phyloP scores from a whole-genome alignment of 768 basidiomycete genomes.

The Mycena albidolilacea region DNA sequence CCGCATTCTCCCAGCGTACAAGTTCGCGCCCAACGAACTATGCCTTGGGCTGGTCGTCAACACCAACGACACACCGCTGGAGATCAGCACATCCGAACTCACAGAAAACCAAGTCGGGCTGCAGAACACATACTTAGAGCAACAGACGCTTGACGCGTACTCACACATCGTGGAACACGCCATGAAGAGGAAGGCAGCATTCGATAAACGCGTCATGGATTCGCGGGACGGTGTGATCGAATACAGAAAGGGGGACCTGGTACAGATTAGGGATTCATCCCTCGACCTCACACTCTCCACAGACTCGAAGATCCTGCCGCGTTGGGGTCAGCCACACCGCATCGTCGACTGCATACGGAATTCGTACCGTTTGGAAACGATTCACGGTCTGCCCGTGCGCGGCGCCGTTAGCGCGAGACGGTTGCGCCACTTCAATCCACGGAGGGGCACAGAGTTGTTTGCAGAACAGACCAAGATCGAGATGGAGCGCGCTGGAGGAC shows the following conservation, averaged over 20 bases:
- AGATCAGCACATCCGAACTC: not conserved
- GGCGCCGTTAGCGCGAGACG: not conserved
- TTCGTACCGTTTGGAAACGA: not conserved
- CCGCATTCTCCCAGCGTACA: slow-evolving; percentile 17
- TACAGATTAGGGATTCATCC: not conserved
- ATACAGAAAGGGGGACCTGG: not conserved
- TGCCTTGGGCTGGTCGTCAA: slow-evolving; percentile 14
- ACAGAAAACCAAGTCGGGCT: slow-evolving; percentile 1
- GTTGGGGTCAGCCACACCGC: not conserved
- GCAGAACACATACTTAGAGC: slow-evolving; percentile 35
- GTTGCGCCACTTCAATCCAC: not conserved
- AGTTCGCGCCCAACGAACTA: not conserved
- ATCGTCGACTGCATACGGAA: not conserved
- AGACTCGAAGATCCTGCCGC: not conserved
- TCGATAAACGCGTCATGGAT: not conserved
- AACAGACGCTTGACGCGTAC: slow-evolving; percentile 40
- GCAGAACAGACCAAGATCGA: not conserved
- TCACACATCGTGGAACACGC: not conserved
- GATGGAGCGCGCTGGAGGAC: too few relatives aligned
- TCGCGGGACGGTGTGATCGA: not conserved
- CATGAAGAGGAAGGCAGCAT: not conserved
- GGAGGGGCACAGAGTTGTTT: not conserved
- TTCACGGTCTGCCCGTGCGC: not conserved
- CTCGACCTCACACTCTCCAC: not conserved
- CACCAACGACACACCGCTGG: slow-evolving; percentile 2